Percentiles rank a stretch among this genome's conserved stretches.
Evolutionary conservation across 768 basidiomycete species (phyloP).

Genomic region (Thelephora ganbajun): DNA sequence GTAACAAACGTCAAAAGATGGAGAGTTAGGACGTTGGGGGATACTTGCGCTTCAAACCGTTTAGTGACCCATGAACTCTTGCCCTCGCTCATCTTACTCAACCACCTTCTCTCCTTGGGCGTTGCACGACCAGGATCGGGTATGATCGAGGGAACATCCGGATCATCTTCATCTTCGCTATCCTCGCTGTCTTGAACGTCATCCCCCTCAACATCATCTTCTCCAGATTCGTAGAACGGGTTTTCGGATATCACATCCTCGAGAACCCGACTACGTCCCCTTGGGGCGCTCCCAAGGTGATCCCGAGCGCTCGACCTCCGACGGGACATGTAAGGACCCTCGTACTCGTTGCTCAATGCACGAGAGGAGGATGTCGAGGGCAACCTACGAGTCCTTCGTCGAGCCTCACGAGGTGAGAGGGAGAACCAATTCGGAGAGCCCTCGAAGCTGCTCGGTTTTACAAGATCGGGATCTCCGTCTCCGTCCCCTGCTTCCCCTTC

Average conservation of each 20-base stretch:
- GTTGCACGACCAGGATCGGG: conserved; percentile 74
- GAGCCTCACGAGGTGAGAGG: conserved; percentile 39
- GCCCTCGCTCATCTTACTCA: conserved; percentile 81
- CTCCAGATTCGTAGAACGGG: background rate
- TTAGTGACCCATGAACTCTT: conserved; percentile 55
- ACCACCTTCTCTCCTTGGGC: conserved; percentile 66
- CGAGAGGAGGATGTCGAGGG: conserved; percentile 18
- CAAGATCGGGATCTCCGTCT: conserved; percentile 8
- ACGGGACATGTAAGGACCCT: conserved; percentile 12
- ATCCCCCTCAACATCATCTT: conserved; percentile 15
- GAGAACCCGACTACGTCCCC: conserved; percentile 3
- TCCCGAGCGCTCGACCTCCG: conserved; percentile 19
- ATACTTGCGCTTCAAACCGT: conserved; percentile 65
- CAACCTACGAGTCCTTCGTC: conserved; percentile 28
- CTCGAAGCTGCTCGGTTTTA: conserved; percentile 7
- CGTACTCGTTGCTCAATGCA: conserved; percentile 18
- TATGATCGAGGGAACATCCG: conserved; percentile 47
- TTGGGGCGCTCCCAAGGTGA: conserved; percentile 5
- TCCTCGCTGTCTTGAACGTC: conserved; percentile 20
- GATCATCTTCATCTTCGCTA: conserved; percentile 23
- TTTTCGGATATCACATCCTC: conserved; percentile 5
- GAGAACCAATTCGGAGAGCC: conserved; percentile 29
- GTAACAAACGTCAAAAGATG: conserved; percentile 3
- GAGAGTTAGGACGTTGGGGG: background rate
- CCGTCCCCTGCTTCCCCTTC: conserved; percentile 5